phyloP scores from a whole-genome alignment of 164 flowering plant species.

The Liquidambar formosana region DNA sequence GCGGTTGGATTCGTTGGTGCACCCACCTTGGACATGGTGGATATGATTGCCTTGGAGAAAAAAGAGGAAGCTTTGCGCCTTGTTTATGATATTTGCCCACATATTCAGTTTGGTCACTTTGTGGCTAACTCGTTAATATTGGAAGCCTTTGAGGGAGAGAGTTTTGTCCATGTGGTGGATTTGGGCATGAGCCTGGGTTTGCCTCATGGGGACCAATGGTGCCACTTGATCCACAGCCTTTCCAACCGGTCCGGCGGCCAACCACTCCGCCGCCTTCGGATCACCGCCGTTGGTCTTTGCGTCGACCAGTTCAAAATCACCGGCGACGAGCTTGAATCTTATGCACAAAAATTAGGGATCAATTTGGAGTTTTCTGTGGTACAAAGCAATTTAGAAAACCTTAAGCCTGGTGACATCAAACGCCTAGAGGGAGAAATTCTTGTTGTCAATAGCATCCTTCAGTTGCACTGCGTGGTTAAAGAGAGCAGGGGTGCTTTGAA shows the following conservation, averaged over 20 bases:
- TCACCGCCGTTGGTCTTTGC: slow-evolving; percentile 45
- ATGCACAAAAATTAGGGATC: slow-evolving; percentile 39
- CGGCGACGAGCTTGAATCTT: slow-evolving; percentile 42
- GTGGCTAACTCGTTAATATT: slow-evolving; percentile 51
- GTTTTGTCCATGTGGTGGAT: slow-evolving; percentile 60
- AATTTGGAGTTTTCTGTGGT: slow-evolving; percentile 44
- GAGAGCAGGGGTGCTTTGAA: slow-evolving; percentile 66
- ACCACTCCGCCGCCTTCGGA: slow-evolving; percentile 39
- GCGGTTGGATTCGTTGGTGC: slow-evolving; percentile 37
- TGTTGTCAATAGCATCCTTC: slow-evolving; percentile 58
- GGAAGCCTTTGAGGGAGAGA: slow-evolving; percentile 80
- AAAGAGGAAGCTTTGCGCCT: slow-evolving; percentile 56
- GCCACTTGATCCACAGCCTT: slow-evolving; percentile 46
- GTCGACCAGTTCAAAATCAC: slow-evolving; percentile 28
- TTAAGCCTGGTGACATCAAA: slow-evolving; percentile 38
- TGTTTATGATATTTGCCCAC: slow-evolving; percentile 58
- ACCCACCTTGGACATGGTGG: slow-evolving; percentile 24
- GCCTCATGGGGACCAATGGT: slow-evolving; percentile 61
- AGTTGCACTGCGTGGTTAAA: slow-evolving; percentile 62
- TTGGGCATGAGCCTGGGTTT: slow-evolving; percentile 62
- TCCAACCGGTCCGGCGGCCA: slow-evolving; percentile 43
- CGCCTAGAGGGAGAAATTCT: slow-evolving; percentile 35
- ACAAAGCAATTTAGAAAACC: slow-evolving; percentile 50
- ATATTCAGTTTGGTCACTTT: slow-evolving; percentile 61
- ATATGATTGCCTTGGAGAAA: slow-evolving; percentile 26